Base-by-base conservation (phyloP, 139 green algal species). In the Chlorella ohadii region DNA sequence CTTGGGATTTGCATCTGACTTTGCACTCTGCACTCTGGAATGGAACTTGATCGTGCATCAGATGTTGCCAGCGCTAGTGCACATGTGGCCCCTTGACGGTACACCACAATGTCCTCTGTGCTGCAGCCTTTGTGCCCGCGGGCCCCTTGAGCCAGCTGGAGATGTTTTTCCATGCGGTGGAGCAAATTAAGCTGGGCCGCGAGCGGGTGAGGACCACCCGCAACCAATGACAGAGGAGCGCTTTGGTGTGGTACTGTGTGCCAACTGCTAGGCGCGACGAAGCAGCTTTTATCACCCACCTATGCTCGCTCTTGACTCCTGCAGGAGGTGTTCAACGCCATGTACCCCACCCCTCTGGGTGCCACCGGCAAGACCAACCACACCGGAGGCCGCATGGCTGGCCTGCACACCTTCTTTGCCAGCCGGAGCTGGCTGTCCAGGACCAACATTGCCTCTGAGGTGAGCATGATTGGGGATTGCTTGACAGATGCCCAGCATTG, bases 111-210 rank as follows among this genome's bases (percentile, higher is more conserved):
- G n/a, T n/a, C n/a, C n/a, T n/a, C n/a, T n/a, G n/a, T n/a, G 11
- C 64, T 41, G 64, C 31, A 71, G 64, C 76, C 61, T 88, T 84
- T 70, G 85, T 89, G 57, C 85, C 85, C 4, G 72, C 65, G 25
- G 85, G 85, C 7, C 85, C 85, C 17, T 39, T 83, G 19, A 89
- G 87, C 72, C 85, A 89, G 71, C 38, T 89, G 31, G 68, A 84
- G 23, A 77, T 87, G 70, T 89, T 87, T 25, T 84, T 89, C 71
- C 81, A 84, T 23, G 38, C 68, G 7, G 28, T 84, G 34, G 31
- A 84, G 9, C 55, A 28, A 19, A 64, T 55, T 17, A 34, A 59
- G 16, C 12, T 47, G 38, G 85, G 85, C 39, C 57, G 57, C 20
- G 85, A 88, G 51, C n/a, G 82, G 66, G 85, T 84, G 38, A 68